These are phyloP conservation scores for Aspergillus egyptiacus DNA, from an alignment of 495 filamentous ascomycete species.

Conservation along the genomic window DNA sequence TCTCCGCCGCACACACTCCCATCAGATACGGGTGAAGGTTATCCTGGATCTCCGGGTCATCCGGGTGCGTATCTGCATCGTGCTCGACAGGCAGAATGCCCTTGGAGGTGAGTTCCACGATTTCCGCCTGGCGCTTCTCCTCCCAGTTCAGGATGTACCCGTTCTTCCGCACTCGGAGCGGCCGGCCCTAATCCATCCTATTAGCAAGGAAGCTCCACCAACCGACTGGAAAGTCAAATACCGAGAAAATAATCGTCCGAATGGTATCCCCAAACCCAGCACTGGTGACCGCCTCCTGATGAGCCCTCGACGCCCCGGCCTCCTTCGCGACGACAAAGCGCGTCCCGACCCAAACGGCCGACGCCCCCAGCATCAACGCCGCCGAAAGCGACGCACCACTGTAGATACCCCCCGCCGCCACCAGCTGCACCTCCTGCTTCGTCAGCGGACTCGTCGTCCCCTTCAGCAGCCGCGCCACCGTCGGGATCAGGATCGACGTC, in stretches of 20 bases:
- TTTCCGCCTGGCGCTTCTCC: conserved; percentile 78
- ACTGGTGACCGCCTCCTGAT: conserved; percentile 94
- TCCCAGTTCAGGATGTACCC: conserved; percentile 94
- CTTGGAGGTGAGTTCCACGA: conserved; percentile 82
- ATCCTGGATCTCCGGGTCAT: conserved; percentile 78
- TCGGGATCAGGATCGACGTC: conserved; percentile 82
- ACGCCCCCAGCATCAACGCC: conserved; percentile 85
- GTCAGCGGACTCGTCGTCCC: conserved; percentile 82
- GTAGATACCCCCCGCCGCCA: conserved; percentile 91
- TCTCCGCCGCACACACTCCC: conserved; percentile 92
- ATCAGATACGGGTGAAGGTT: conserved; percentile 88
- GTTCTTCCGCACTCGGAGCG: conserved; percentile 88
- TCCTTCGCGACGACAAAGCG: conserved; percentile 91
- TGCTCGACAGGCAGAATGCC: conserved; percentile 89
- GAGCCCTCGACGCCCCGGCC: conserved; percentile 85
- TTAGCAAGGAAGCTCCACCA: conserved; percentile 17
- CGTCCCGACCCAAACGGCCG: conserved; percentile 93
- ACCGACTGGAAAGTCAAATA: conserved; percentile 25
- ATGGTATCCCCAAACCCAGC: conserved; percentile 90
- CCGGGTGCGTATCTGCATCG: conserved; percentile 79
- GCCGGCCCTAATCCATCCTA: conserved; percentile 63
- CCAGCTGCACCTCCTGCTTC: conserved; percentile 76
- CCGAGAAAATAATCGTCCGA: conserved; percentile 95
- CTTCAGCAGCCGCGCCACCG: conserved; percentile 76
- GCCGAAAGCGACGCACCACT: conserved; percentile 89